These are phyloP conservation scores for Parmelia sp. DNA, from an alignment of 495 filamentous ascomycete species.

Conservation along the genomic window DNA sequence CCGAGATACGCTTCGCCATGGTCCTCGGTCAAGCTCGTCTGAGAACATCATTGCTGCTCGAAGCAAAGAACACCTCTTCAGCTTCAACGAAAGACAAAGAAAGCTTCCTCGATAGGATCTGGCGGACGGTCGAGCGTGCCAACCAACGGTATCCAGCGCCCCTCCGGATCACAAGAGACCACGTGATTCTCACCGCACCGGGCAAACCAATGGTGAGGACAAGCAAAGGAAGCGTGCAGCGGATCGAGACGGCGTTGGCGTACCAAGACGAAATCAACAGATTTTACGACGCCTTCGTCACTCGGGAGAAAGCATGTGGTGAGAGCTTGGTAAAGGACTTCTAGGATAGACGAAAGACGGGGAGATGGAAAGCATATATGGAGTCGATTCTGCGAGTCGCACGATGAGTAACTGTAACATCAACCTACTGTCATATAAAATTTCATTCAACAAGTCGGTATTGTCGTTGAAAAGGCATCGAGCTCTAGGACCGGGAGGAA, in stretches of 20 bases:
- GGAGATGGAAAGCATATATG: neutral
- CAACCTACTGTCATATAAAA: no score
- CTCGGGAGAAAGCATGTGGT: neutral
- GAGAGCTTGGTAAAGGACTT: neutral
- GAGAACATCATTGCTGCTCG: slow-evolving; percentile 45
- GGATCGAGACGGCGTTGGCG: neutral
- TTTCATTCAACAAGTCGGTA: no score
- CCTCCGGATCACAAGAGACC: slow-evolving; percentile 23
- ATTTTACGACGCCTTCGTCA: neutral
- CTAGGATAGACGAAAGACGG: neutral
- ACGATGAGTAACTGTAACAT: no score
- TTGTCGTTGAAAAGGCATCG: no score
- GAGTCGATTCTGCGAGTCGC: no score
- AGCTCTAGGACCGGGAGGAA: no score
- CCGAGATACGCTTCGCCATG: slow-evolving; percentile 42
- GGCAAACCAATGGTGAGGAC: neutral
- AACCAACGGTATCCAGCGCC: slow-evolving; percentile 45
- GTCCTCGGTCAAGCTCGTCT: slow-evolving; percentile 46
- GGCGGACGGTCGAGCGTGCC: slow-evolving; percentile 34
- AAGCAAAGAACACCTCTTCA: slow-evolving; percentile 28
- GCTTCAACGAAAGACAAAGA: neutral
- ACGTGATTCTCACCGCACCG: slow-evolving; percentile 12
- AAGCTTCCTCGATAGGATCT: slow-evolving; percentile 25
- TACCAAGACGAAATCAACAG: neutral
- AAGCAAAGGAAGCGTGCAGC: neutral